A percentile compares a stretch with the other conserved stretches of the same genome.
Conservation (phyloP, 352 stramenopile genomes). For the Pythium guiyangense region DNA sequence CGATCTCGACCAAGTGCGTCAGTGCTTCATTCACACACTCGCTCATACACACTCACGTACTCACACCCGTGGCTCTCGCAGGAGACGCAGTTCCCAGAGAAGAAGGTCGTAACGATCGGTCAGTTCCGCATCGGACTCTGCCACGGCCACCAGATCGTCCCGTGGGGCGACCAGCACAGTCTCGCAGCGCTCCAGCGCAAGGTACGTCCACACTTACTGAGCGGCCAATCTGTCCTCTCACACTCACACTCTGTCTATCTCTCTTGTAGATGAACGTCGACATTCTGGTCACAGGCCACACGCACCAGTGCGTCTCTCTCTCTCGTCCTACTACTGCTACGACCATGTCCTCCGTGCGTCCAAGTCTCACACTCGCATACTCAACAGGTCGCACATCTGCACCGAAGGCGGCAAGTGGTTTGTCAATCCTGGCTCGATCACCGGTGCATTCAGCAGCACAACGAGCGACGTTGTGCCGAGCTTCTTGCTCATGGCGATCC, state of each 20-base stretch:
- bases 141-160: constrained; percentile 96
- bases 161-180: constrained; percentile 85
- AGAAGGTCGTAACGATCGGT: constrained; percentile 94
- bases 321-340: not conserved
- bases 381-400: constrained; percentile 77
- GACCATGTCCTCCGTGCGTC: not conserved
- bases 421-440: constrained; percentile 97
- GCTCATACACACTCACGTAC: no score
- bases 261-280: constrained; percentile 92
- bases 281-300: constrained; percentile 96
- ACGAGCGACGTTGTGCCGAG: constrained; percentile 85
- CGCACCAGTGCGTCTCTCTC: constrained; percentile 82
- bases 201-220: constrained; percentile 14
- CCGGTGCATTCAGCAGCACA: constrained; percentile 90
- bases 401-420: constrained; percentile 95
- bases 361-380: not conserved
- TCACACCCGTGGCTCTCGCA: constrained; percentile 12
- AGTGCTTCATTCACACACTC: no score
- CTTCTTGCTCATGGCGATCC: constrained; percentile 98
- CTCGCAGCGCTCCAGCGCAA: constrained; percentile 89
- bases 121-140: constrained; percentile 96
- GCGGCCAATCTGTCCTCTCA: no score
- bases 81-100: constrained; percentile 90
- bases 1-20: constrained; percentile 90
- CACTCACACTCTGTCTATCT: no score